Evolutionary conservation across 345 rosid species (phyloP).

Genomic region (Noccaea caerulescens): DNA sequence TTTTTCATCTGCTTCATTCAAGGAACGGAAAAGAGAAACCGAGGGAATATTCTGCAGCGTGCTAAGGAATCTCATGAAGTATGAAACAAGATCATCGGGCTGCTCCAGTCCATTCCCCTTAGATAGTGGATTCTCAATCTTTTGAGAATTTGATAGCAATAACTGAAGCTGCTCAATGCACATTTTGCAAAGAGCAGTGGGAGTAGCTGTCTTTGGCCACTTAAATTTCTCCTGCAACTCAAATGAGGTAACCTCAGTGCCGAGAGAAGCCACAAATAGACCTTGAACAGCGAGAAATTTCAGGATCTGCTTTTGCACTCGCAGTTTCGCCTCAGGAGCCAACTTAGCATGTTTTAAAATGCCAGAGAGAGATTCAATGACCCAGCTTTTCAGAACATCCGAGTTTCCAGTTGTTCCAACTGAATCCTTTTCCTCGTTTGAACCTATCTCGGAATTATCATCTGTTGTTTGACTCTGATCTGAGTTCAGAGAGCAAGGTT

Average conservation of each 20-base stretch:
- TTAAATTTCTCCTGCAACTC: constrained; percentile 94
- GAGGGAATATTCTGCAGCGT: constrained; percentile 93
- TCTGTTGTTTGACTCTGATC: constrained; percentile 99
- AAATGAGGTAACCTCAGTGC: constrained; percentile 93
- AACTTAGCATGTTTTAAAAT: constrained; percentile 73
- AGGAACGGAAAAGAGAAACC: constrained; percentile 78
- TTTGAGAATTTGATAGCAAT: constrained; percentile 75
- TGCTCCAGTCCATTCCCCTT: constrained; percentile 59
- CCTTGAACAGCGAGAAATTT: constrained; percentile 97
- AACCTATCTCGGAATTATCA: constrained; percentile 92
- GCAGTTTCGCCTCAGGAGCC: constrained; percentile 68
- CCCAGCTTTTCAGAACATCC: constrained; percentile 83
- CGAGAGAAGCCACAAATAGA: constrained; percentile 88
- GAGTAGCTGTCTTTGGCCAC: constrained; percentile 88
- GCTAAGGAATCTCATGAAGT: constrained; percentile 80
- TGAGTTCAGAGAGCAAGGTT: constrained; percentile 51
- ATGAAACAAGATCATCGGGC: constrained; percentile 72
- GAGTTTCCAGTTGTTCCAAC: constrained; percentile 56
- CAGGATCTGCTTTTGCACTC: constrained; percentile 79
- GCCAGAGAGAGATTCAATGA: constrained; percentile 82
- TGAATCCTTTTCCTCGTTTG: constrained; percentile 77
- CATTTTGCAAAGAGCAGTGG: constrained; percentile 73
- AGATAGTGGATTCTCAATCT: constrained; percentile 57
- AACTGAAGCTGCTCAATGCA: constrained; percentile 92
- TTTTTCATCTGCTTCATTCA: constrained; percentile 77